These are phyloP conservation scores for Geotrichum carabidarum DNA, from an alignment of 1,139 yeast species.

Conservation along the genomic window DNA sequence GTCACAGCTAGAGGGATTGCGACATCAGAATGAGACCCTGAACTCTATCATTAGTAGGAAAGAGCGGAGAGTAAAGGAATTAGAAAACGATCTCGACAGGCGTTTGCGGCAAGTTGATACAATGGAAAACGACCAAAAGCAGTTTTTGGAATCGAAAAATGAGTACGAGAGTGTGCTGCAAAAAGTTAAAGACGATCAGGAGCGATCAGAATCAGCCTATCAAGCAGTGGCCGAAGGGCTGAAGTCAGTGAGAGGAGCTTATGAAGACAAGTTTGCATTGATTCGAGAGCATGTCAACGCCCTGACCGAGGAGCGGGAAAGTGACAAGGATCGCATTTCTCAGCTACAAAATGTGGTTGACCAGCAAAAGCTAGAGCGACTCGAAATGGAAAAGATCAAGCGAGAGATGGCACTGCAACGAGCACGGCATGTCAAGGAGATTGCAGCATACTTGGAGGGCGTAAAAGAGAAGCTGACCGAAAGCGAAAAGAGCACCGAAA, in stretches of 20 bases:
- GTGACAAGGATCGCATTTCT: constrained; percentile 24
- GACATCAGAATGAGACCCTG: constrained; percentile 31
- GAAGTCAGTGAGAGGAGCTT: not conserved
- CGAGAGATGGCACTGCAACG: constrained; percentile 23
- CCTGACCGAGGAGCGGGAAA: constrained; percentile 21
- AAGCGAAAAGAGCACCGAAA: constrained; percentile 5
- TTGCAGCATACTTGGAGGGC: constrained; percentile 18
- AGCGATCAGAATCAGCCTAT: constrained; percentile 22
- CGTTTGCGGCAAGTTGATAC: constrained; percentile 8
- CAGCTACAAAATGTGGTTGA: constrained; percentile 7
- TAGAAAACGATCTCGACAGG: constrained; percentile 22
- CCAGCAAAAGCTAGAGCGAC: constrained; percentile 13
- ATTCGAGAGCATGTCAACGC: constrained; percentile 5
- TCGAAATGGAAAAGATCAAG: constrained; percentile 20
- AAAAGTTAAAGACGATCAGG: constrained; percentile 22
- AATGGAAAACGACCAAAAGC: constrained; percentile 15
- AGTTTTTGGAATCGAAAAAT: constrained; percentile 13
- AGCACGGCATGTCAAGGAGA: constrained; percentile 23
- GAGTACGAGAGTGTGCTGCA: constrained; percentile 12
- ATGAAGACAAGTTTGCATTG: constrained; percentile 9
- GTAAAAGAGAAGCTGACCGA: not conserved
- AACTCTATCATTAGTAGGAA: constrained; percentile 28
- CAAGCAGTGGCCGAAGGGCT: constrained; percentile 10
- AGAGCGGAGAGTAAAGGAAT: constrained; percentile 29
- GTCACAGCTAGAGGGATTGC: constrained; percentile 27